phyloP scores from a whole-genome alignment of 2,329 filamentous ascomycete species.

The Grosmannia serpens region DNA sequence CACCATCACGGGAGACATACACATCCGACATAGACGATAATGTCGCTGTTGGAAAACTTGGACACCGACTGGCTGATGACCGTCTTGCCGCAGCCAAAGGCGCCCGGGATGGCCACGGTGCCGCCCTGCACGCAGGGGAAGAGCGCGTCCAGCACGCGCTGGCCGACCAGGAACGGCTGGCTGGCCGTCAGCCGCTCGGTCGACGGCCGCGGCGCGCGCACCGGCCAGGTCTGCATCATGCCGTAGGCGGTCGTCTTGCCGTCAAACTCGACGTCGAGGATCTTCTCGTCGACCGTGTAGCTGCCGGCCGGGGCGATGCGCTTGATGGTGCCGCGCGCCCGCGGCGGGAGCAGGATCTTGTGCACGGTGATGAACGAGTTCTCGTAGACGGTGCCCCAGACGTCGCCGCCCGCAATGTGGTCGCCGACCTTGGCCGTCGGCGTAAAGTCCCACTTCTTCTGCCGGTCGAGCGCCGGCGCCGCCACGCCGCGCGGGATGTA shows the following conservation, averaged over 20 bases:
- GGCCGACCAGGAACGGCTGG: conserved; percentile 88
- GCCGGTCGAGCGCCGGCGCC: conserved; percentile 75
- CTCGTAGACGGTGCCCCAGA: conserved; percentile 90
- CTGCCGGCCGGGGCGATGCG: conserved; percentile 79
- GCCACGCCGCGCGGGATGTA: conserved; percentile 95
- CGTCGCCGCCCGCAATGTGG: conserved; percentile 90
- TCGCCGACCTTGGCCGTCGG: conserved; percentile 89
- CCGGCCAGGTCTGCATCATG: conserved; percentile 99
- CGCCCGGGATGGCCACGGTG: conserved; percentile 94
- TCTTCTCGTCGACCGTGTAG: conserved; percentile 89
- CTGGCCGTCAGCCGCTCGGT: conserved; percentile 86
- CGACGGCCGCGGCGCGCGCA: conserved; percentile 85
- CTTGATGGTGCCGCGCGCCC: conserved; percentile 84
- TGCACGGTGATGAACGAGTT: conserved; percentile 92
- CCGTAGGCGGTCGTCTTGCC: conserved; percentile 87
- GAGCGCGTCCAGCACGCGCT: conserved; percentile 89
- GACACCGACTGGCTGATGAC: conserved; percentile 98
- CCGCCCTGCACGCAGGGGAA: conserved; percentile 96
- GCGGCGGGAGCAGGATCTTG: conserved; percentile 83
- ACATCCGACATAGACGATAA: conserved; percentile 93
- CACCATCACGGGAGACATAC: conserved; percentile 17
- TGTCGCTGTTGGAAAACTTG: conserved; percentile 99
- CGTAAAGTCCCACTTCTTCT: conserved; percentile 94
- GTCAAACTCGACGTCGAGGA: conserved; percentile 93
- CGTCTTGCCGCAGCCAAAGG: conserved; percentile 98